phyloP scores from a whole-genome alignment of 164 flowering plant species.

The Vitis riparia region DNA sequence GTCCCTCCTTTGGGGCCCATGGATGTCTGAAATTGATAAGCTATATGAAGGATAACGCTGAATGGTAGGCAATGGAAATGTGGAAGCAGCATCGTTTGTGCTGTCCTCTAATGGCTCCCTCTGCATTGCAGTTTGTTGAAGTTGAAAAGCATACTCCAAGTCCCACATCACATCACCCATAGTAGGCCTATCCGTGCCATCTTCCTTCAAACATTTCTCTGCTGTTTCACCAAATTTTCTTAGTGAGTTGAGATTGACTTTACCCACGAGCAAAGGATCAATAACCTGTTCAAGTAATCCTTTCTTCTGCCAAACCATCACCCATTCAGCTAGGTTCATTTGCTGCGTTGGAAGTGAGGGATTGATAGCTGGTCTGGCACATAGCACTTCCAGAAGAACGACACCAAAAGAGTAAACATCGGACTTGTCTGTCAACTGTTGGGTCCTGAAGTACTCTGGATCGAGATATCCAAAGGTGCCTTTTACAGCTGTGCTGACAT shows the following conservation, averaged over 20 bases:
- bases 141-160: constrained; percentile 7
- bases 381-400: constrained; percentile 19
- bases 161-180: constrained; percentile 40
- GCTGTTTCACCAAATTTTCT: constrained; percentile 2
- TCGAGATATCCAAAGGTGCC: constrained; percentile 22
- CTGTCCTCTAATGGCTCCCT: constrained; percentile 25
- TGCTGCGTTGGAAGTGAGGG: constrained; percentile 1
- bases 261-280: constrained; percentile 26
- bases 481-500: constrained; percentile 8
- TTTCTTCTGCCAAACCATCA: neutral
- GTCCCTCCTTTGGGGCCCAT: neutral
- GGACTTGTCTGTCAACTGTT: constrained; percentile 15
- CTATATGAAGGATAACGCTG: constrained; percentile 30
- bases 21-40: neutral
- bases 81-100: constrained; percentile 8
- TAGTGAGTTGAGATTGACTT: constrained; percentile 28
- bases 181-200: constrained; percentile 33
- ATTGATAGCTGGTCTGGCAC: constrained; percentile 12
- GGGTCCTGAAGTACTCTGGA: constrained; percentile 11
- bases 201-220: constrained; percentile 30
- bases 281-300: constrained; percentile 6
- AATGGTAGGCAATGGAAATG: constrained; percentile 15
- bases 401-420: constrained; percentile 27
- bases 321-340: constrained; percentile 21
- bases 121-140: constrained; percentile 19